A percentile compares a stretch with the other conserved stretches of the same genome.
Conservation (phyloP, 2,329 filamentous ascomycete genomes). For the Alternaria sp. region DNA sequence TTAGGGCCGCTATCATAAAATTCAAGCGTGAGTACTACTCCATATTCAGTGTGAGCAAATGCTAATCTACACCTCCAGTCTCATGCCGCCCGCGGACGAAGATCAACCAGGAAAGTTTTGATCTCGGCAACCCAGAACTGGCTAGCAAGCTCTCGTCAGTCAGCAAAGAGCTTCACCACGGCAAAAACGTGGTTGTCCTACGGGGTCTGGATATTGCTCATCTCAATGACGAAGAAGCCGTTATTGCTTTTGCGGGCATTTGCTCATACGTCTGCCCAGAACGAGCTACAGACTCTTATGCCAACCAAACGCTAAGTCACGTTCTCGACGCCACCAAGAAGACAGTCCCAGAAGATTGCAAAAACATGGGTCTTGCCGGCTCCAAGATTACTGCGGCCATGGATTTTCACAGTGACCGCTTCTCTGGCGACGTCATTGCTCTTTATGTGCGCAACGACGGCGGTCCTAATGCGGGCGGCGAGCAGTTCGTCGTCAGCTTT, state of each 20-base stretch:
- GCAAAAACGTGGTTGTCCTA: slow-evolving; percentile 42
- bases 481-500: slow-evolving; percentile 47
- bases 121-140: slow-evolving; percentile 34
- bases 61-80: slow-evolving; percentile 21
- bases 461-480: slow-evolving; percentile 40
- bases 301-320: slow-evolving; percentile 51
- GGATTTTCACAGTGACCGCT: slow-evolving; percentile 52
- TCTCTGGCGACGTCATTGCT: slow-evolving; percentile 50
- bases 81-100: slow-evolving; percentile 27
- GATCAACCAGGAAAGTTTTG: slow-evolving; percentile 40
- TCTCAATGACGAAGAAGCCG: slow-evolving; percentile 50
- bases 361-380: slow-evolving; percentile 48
- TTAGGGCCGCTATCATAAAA: slow-evolving; percentile 45
- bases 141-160: slow-evolving; percentile 36
- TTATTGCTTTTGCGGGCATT: slow-evolving; percentile 48
- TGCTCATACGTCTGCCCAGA: slow-evolving; percentile 43
- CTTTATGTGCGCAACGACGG: slow-evolving; percentile 49
- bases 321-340: slow-evolving; percentile 50
- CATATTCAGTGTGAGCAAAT: neutral
- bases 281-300: slow-evolving; percentile 50
- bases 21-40: slow-evolving; percentile 40
- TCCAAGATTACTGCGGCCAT: slow-evolving; percentile 50
- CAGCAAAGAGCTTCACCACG: slow-evolving; percentile 44
- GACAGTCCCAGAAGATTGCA: slow-evolving; percentile 43
- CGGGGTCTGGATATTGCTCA: slow-evolving; percentile 45